Evolutionary conservation across 2,329 filamentous ascomycete genomes (phyloP), one percentile per base, ranked within the genome.

Genomic region (Setomelanomma holmii): DNA sequence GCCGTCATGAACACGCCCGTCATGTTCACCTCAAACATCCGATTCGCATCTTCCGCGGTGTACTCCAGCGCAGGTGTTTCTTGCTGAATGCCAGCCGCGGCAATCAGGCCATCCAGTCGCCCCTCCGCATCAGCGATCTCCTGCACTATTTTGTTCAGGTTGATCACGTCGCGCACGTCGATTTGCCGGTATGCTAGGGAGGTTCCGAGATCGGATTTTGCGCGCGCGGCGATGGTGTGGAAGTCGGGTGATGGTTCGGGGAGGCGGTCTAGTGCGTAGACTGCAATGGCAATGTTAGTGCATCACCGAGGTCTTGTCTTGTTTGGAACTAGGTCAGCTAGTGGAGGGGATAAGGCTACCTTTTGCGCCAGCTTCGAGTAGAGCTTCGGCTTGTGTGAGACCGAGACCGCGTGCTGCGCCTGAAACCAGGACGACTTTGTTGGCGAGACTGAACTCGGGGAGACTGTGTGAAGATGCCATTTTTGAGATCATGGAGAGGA

Each of bases 51-150:
- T 67, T 85, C 81, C 45, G 81, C 78, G 1, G 80, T 79, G 71
- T 96, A 96, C 42, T 96, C 91, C 48, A 96, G 79, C 1, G 93
- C 91, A 0, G 90, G 77, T 0, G 86, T 91, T 76, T 96, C 91
- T 75, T 96, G 89, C 76, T 96, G 90, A 64, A 91, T 89, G 1
- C 86, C 88, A 0, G 88, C 88, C 0, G 87, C 87, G 0, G 87
- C 87, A 41, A 96, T 85, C 49, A 96, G 77, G 0, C 92, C 92
- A 68, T 96, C 91, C 55, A 96, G 76, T 14, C 89, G 84, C 5
- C 88, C 88, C 58, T 91, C 84, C 53, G 83, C 76, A 44, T 86
- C 80, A 14, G 86, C 90, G 59, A 96, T 95, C 10, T 78, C 80
- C 58, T 83, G 80, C 41, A 96, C 80, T 45, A 89, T 82, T 36